Conservation (phyloP, 129 eudicot genomes). For the Gnaphalium uliginosum region DNA sequence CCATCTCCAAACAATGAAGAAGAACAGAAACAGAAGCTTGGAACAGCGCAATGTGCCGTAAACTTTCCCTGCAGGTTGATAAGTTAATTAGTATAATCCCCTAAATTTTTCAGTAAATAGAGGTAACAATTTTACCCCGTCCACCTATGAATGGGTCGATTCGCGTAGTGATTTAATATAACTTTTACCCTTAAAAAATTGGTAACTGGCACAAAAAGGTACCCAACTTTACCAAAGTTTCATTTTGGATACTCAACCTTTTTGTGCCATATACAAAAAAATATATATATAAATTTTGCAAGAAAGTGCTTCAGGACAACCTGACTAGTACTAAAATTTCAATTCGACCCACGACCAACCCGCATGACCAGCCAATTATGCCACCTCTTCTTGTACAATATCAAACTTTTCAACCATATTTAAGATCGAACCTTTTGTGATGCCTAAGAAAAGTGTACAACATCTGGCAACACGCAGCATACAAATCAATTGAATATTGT, state of each 20-base stretch:
- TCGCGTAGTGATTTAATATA: background rate
- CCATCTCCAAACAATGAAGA: slow-evolving; percentile 80
- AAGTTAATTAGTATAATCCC: background rate
- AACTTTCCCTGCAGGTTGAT: slow-evolving; percentile 56
- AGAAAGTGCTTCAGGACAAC: background rate
- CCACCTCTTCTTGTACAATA: background rate
- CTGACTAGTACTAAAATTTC: background rate
- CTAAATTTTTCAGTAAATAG: slow-evolving; percentile 6
- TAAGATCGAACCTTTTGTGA: slow-evolving; percentile 53
- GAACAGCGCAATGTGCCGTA: slow-evolving; percentile 58
- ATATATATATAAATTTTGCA: too few relatives aligned
- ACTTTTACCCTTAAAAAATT: background rate
- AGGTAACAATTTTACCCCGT: background rate
- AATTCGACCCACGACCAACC: background rate
- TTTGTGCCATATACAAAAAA: background rate
- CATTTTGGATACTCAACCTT: background rate
- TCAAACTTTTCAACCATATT: background rate
- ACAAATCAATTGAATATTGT: slow-evolving; percentile 54
- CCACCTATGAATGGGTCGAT: background rate
- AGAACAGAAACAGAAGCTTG: slow-evolving; percentile 70
- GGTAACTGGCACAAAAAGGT: background rate
- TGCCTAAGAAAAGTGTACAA: slow-evolving; percentile 76
- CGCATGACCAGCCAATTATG: background rate
- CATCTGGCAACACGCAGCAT: slow-evolving; percentile 82
- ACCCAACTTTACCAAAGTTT: background rate